These are phyloP conservation scores for Peltaster fructicola DNA, from an alignment of 2,329 filamentous ascomycete genomes.

Conservation along the genomic window DNA sequence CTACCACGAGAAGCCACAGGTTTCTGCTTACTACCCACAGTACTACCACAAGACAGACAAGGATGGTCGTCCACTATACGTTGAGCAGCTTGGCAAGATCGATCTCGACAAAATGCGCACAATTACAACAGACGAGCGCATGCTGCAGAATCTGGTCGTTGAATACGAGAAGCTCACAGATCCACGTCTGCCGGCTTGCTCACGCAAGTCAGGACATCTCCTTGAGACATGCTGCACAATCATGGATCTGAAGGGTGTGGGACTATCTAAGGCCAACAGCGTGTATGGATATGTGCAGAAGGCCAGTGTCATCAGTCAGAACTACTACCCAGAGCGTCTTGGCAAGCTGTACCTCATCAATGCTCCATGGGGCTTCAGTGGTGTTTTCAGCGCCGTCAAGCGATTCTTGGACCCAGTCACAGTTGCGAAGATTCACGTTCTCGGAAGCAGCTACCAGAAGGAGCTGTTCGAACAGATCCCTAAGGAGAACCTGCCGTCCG, in stretches of 20 bases:
- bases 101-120: constrained; percentile 80
- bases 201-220: constrained; percentile 72
- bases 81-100: constrained; percentile 88
- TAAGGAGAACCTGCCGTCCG: constrained; percentile 72
- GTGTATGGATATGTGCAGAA: constrained; percentile 79
- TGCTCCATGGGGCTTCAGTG: constrained; percentile 85
- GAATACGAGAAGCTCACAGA: constrained; percentile 96
- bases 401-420: constrained; percentile 93
- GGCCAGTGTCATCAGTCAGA: constrained; percentile 81
- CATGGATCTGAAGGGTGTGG: constrained; percentile 94
- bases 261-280: constrained; percentile 58
- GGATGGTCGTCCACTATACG: constrained; percentile 92
- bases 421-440: constrained; percentile 84
- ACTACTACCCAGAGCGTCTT: constrained; percentile 96
- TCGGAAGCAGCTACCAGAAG: constrained; percentile 64
- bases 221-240: constrained; percentile 97
- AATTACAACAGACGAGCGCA: constrained; percentile 81
- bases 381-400: constrained; percentile 74
- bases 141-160: constrained; percentile 88
- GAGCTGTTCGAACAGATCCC: constrained; percentile 75
- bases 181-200: constrained; percentile 85
- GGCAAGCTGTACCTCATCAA: constrained; percentile 97
- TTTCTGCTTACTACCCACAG: constrained; percentile 89
- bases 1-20: constrained; percentile 66
- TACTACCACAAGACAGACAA: constrained; percentile 98